Conservation (phyloP, 1,284 basidiomycete genomes). For the Ustilago nuda region DNA sequence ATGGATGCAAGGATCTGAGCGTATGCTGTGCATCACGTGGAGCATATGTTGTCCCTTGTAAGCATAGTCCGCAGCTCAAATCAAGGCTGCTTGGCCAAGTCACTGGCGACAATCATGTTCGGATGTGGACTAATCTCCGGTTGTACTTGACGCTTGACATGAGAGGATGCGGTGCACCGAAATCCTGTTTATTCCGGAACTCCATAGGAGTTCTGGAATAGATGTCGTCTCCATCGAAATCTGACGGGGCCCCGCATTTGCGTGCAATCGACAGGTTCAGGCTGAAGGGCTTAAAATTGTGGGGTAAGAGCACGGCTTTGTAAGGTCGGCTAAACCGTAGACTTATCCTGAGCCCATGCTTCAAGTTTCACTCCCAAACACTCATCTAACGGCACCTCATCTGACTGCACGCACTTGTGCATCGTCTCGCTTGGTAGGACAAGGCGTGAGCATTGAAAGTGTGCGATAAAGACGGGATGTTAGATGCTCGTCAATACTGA, state of each 20-base stretch:
- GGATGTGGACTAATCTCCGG: neutral
- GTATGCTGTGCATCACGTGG: neutral
- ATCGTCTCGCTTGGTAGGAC: neutral
- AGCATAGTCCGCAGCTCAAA: slow-evolving; percentile 2
- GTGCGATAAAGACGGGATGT: neutral
- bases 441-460: neutral
- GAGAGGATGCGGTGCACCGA: neutral
- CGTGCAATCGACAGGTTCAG: neutral
- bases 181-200: slow-evolving; percentile 14
- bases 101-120: neutral
- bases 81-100: neutral
- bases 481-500: neutral
- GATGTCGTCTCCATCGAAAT: neutral
- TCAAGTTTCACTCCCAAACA: neutral
- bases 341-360: neutral
- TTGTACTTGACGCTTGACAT: neutral
- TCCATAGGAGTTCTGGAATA: neutral
- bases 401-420: neutral
- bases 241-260: slow-evolving; percentile 13
- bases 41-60: slow-evolving; percentile 8
- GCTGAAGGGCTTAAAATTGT: neutral
- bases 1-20: neutral
- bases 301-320: neutral
- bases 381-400: neutral
- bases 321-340: slow-evolving; percentile 5